Conservation (phyloP, 1,284 basidiomycete genomes). For the Moniliophthora roreri region DNA sequence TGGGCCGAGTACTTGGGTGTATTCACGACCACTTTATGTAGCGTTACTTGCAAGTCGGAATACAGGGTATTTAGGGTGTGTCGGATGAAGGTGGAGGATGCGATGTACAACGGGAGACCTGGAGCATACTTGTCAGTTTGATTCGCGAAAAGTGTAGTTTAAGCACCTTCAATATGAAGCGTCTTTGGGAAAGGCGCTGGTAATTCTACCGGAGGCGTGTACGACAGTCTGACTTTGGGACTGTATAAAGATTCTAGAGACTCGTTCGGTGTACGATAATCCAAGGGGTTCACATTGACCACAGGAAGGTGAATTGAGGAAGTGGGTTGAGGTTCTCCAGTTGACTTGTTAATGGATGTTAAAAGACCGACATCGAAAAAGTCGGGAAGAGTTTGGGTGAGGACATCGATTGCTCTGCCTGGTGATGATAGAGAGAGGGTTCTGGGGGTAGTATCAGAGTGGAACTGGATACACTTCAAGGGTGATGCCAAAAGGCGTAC, state of each 20-base stretch:
- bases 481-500: slow-evolving; percentile 35
- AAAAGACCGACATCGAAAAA: slow-evolving; percentile 72
- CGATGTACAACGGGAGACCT: slow-evolving; percentile 71
- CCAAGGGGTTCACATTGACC: slow-evolving; percentile 25
- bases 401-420: slow-evolving; percentile 71
- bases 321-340: slow-evolving; percentile 31
- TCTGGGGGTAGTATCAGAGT: slow-evolving; percentile 29
- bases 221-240: slow-evolving; percentile 50
- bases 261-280: slow-evolving; percentile 22
- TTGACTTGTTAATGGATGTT: slow-evolving; percentile 48
- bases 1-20: slow-evolving; percentile 21
- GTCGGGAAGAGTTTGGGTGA: slow-evolving; percentile 67
- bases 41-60: slow-evolving; percentile 56
- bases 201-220: slow-evolving; percentile 64
- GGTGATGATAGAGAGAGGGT: slow-evolving; percentile 7
- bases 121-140: neutral
- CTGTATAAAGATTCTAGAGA: slow-evolving; percentile 53
- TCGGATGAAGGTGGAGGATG: slow-evolving; percentile 66
- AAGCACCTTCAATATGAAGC: slow-evolving; percentile 65
- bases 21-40: slow-evolving; percentile 47
- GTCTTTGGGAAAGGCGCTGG: slow-evolving; percentile 69
- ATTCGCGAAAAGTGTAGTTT: neutral
- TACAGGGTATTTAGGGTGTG: slow-evolving; percentile 76
- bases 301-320: slow-evolving; percentile 22
- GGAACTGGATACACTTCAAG: neutral